Evolutionary conservation across 768 basidiomycete species (phyloP), one percentile per base, ranked within the genome.

Genomic region (Tulasnella calospora): DNA sequence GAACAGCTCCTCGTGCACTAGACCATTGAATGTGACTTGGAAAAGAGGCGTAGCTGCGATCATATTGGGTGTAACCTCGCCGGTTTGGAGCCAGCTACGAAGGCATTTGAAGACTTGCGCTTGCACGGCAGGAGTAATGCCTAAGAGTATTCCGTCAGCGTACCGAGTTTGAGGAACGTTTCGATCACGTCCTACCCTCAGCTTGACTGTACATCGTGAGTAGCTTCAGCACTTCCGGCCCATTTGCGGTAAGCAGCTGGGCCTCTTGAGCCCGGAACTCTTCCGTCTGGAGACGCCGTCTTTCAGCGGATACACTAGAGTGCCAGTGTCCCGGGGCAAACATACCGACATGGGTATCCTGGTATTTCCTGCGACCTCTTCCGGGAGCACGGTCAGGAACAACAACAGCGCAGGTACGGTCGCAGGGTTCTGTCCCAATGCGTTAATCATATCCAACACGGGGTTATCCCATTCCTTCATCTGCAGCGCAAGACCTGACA

Each of bases 401-500:
- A 96, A 92, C 78, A 99, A 84, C 80, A 99, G 84, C 6, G 91
- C 90, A 0, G 92, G 91, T 4, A 98, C 98, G 27, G 91, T 95
- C 10, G 86, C 87, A 10, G 95, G 94, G 84, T 94, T 92, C 80
- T 88, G 88, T 67, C 96, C 98, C 85, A 96, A 95, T 27, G 87
- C 86, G 67, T 94, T 91, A 81, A 98, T 92, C 89, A 99, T 88
- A 55, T 87, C 87, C 79, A 91, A 89, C 2, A 98, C 91, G 0
- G 92, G 90, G 83, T 94, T 90, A 67, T 88, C 85, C 98, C 98
- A 99, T 73, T 90, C 86, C 7, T 92, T 90, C 82, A 96, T 88
- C 85, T 99, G 98, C 41, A 98, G 86, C 1, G 97, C 94, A 41
- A 99, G 88, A 46, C 95, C 96, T 8, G 96, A 91, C 76, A 99